Evolutionary conservation across 371 early-diverging fungal species (phyloP), one percentile per base, ranked within the genome.

Genomic region (Apophysomyces ossiformis): DNA sequence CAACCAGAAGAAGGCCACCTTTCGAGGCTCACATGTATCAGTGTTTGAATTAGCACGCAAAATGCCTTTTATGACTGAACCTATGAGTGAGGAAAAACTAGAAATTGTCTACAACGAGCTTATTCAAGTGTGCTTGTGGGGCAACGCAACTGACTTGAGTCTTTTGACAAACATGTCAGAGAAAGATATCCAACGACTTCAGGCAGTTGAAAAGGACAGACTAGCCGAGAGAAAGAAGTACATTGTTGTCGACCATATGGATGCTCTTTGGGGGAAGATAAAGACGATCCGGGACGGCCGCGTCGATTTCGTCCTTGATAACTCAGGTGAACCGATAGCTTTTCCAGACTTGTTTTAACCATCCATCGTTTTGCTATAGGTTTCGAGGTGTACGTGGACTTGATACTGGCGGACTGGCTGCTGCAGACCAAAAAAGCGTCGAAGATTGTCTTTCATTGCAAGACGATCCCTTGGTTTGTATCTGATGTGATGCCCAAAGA

Each of bases 401-500:
- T 98, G 58, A 77, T 93, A 15, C 84, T 97, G 65, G 96, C 95
- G 13, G 91, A 95, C 68, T 94, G 89, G 85, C 79, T 97, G 38
- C 72, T 95, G 41, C 88, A 88, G n/a, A 77, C 88, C 0, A 85
- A 88, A 4, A 79, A 85, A 35, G 95, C 92, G 0, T 67, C 67
- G 5, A 69, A 82, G 44, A 77, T 97, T 7, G 86, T 93, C 11
- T 93, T 97, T 71, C 94, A 97, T 69, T 82, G 87, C 67, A 98
- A 97, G 77, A 67, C 85, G 4, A 89, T 93, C 46, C 96, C 96
- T 26, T 98, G 97, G 97, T 97, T 95, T 65, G 96, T 97, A 16
- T 91, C 92, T 5, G 96, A 96, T 69, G 93, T 92, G 37, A 93
- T 93, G 61, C 82, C 83, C 11, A 68, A 75, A 9, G 96, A 97